phyloP scores from a whole-genome alignment of 2,329 filamentous ascomycete genomes.

The Alternaria hordeiaustralica region DNA sequence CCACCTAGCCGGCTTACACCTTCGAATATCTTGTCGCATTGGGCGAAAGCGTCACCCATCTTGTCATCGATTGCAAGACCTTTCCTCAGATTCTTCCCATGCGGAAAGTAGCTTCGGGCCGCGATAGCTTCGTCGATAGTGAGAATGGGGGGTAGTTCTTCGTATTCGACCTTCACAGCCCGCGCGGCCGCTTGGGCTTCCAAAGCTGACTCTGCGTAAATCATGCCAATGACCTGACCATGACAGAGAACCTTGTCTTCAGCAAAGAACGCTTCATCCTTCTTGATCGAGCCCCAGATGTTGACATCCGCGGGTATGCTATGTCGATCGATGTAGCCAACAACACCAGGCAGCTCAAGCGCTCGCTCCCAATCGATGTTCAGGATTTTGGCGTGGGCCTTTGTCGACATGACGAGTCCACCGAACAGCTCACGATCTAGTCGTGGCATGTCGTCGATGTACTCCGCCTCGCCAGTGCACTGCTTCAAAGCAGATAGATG shows the following conservation, averaged over 20 bases:
- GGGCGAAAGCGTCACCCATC: slow-evolving; percentile 73
- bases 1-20: slow-evolving; percentile 87
- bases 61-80: slow-evolving; percentile 62
- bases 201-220: slow-evolving; percentile 79
- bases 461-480: slow-evolving; percentile 89
- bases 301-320: slow-evolving; percentile 85
- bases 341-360: slow-evolving; percentile 83
- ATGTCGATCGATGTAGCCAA: slow-evolving; percentile 80
- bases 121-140: slow-evolving; percentile 95
- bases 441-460: slow-evolving; percentile 89
- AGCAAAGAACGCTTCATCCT: slow-evolving; percentile 88
- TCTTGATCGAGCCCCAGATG: slow-evolving; percentile 82
- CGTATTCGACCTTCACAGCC: slow-evolving; percentile 85
- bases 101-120: slow-evolving; percentile 82
- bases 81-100: slow-evolving; percentile 78
- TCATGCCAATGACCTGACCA: slow-evolving; percentile 88
- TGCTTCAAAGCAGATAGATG: slow-evolving; percentile 93
- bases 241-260: slow-evolving; percentile 85
- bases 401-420: slow-evolving; percentile 84
- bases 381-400: slow-evolving; percentile 84
- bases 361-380: slow-evolving; percentile 77
- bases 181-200: slow-evolving; percentile 80
- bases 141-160: slow-evolving; percentile 83
- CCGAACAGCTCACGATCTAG: slow-evolving; percentile 86
- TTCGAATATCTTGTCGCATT: slow-evolving; percentile 81